A percentile compares a stretch with the other conserved stretches of the same genome.
phyloP scores from a whole-genome alignment of 1,139 yeast species.

The Suhomyces ambrosiae region DNA sequence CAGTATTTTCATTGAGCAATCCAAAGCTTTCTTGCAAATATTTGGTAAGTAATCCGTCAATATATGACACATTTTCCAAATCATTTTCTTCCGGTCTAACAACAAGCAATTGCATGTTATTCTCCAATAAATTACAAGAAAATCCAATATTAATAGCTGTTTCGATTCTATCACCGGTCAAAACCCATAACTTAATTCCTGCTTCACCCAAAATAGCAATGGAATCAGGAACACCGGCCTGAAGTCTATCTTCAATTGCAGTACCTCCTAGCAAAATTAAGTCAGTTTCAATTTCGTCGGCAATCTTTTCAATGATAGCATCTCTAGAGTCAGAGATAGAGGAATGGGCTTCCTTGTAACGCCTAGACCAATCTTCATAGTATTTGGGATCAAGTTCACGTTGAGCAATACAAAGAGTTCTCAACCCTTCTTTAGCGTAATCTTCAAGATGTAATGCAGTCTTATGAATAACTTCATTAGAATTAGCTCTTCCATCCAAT shows the following conservation, averaged over 20 bases:
- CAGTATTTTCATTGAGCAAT: conserved; percentile 28
- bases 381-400: conserved; percentile 64
- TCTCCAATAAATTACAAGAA: conserved; percentile 86
- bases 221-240: conserved; percentile 94
- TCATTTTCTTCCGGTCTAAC: conserved; percentile 35
- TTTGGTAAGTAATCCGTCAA: conserved; percentile 39
- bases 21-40: conserved; percentile 46
- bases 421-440: conserved; percentile 94
- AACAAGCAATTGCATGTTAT: conserved; percentile 83
- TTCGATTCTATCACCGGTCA: conserved; percentile 97
- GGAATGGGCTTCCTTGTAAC: conserved; percentile 72
- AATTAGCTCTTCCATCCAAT: conserved; percentile 43
- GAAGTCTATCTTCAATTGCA: conserved; percentile 94
- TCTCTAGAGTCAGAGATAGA: conserved; percentile 78
- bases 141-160: conserved; percentile 98
- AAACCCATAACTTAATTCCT: conserved; percentile 94
- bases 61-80: conserved; percentile 26
- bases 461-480: conserved; percentile 41
- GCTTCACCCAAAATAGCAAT: conserved; percentile 83
- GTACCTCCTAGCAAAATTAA: conserved; percentile 87
- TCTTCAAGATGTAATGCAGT: conserved; percentile 89
- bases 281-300: conserved; percentile 77
- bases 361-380: conserved; percentile 67
- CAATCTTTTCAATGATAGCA: conserved; percentile 71
- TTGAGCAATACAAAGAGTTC: conserved; percentile 92